Evolutionary conservation across 306 rosid genomes (phyloP).

Genomic region (Corylus avellana): DNA sequence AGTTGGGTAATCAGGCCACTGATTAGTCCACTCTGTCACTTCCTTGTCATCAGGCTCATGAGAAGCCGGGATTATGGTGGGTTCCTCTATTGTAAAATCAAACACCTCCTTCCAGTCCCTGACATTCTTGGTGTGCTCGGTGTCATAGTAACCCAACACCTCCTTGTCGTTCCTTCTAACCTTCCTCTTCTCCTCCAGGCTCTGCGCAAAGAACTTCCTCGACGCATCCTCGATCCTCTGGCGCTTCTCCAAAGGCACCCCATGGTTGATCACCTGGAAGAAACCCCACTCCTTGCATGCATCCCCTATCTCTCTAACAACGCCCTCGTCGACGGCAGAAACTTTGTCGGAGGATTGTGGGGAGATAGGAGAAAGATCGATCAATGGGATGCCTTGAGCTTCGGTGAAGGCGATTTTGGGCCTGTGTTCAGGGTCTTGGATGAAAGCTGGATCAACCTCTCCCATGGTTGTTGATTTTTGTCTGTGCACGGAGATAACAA

Average conservation of each 20-base stretch:
- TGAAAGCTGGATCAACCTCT: slow-evolving; percentile 47
- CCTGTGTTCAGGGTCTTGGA: slow-evolving; percentile 66
- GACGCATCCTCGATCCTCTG: slow-evolving; percentile 35
- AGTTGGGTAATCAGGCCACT: slow-evolving; percentile 52
- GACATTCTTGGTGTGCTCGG: slow-evolving; percentile 69
- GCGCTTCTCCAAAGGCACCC: slow-evolving; percentile 40
- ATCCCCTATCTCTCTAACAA: slow-evolving; percentile 49
- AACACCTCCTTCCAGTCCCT: slow-evolving; percentile 82
- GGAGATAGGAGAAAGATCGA: slow-evolving; percentile 42
- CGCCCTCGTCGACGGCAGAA: slow-evolving; percentile 12
- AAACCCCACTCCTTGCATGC: slow-evolving; percentile 78
- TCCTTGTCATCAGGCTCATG: slow-evolving; percentile 31
- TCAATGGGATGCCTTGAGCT: slow-evolving; percentile 53
- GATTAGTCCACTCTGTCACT: slow-evolving; percentile 40
- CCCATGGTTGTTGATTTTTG: slow-evolving; percentile 31
- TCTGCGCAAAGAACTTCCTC: slow-evolving; percentile 52
- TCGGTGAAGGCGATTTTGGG: slow-evolving; percentile 44
- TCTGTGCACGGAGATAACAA: too few species aligned
- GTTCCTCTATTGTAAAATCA: slow-evolving; percentile 46
- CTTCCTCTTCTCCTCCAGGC: slow-evolving; percentile 57
- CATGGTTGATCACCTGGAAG: slow-evolving; percentile 71
- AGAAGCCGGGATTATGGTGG: slow-evolving; percentile 40
- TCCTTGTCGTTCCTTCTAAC: slow-evolving; percentile 34
- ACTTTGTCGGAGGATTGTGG: slow-evolving; percentile 7
- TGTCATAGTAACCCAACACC: slow-evolving; percentile 52